Evolutionary conservation across 768 basidiomycete genomes (phyloP).

Genomic region (Steccherinum ochraceum): DNA sequence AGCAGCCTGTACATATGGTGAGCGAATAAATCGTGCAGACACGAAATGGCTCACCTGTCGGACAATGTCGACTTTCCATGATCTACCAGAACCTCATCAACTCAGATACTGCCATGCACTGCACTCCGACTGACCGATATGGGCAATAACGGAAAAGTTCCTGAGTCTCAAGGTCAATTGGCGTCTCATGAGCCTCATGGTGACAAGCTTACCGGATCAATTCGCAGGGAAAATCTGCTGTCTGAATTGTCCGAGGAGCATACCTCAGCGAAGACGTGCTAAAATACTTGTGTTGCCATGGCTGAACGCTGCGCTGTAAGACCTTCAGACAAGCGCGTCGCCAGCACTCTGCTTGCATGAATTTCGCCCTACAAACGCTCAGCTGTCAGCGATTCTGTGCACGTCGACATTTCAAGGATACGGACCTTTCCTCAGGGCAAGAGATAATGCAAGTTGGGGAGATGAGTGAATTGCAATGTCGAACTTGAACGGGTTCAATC

Average conservation of each 20-base stretch:
- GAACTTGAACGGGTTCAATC: background rate
- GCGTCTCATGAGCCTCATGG: background rate
- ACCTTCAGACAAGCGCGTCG: conserved; percentile 18
- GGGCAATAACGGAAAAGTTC: conserved; percentile 96
- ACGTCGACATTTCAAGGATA: background rate
- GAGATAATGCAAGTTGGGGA: background rate
- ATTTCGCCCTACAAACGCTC: conserved; percentile 6
- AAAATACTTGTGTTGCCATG: conserved; percentile 29
- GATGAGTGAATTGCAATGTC: background rate
- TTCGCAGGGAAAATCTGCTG: conserved; percentile 64
- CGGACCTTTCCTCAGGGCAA: background rate
- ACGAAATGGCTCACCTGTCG: conserved; percentile 51
- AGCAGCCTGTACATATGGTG: conserved; percentile 42
- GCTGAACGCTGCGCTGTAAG: conserved; percentile 53
- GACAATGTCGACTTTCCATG: conserved; percentile 96
- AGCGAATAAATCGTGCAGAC: conserved; percentile 1
- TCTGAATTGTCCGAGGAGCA: conserved; percentile 30
- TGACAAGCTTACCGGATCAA: conserved; percentile 52
- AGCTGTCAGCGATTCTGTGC: background rate
- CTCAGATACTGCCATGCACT: background rate
- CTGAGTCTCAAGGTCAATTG: conserved; percentile 26
- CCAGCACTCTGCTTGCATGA: conserved; percentile 15
- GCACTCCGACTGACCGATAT: conserved; percentile 57
- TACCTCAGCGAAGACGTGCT: conserved; percentile 22
- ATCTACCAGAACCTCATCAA: conserved; percentile 35